phyloP scores from a whole-genome alignment of 257 asterid genomes.

The Nicotiana tomentosiformis region DNA sequence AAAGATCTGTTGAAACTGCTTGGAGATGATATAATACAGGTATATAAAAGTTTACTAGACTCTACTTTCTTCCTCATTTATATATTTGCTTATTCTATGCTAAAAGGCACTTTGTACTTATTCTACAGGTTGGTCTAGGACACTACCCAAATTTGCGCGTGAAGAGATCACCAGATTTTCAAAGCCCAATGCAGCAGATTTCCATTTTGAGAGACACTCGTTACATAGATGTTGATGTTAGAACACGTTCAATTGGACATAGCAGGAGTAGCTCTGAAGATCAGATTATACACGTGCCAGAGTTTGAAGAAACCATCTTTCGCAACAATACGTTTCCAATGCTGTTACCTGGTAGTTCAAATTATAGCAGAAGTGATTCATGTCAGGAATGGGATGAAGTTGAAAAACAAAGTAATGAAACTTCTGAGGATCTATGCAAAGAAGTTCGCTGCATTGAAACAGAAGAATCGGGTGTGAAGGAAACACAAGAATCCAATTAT shows the following conservation, averaged over 20 bases:
- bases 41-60: not conserved
- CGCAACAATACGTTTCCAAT: constrained; percentile 35
- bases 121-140: constrained; percentile 53
- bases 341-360: constrained; percentile 34
- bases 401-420: constrained; percentile 57
- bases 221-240: constrained; percentile 27
- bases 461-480: constrained; percentile 32
- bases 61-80: not conserved
- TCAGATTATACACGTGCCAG: constrained; percentile 45
- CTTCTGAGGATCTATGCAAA: constrained; percentile 49
- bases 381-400: constrained; percentile 72
- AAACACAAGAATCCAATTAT: constrained; percentile 16
- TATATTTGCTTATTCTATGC: not conserved
- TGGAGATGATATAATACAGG: constrained; percentile 20
- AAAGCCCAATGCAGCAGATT: constrained; percentile 16
- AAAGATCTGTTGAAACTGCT: constrained; percentile 54
- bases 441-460: constrained; percentile 31
- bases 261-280: constrained; percentile 66
- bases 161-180: constrained; percentile 44
- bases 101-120: not conserved
- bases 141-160: constrained; percentile 65
- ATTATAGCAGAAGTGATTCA: constrained; percentile 53
- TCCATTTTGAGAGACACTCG: constrained; percentile 37
- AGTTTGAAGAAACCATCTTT: constrained; percentile 37
- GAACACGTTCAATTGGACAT: constrained; percentile 48